phyloP scores from a whole-genome alignment of 169 alveolate genomes.

The Plasmodium blacklocki region DNA sequence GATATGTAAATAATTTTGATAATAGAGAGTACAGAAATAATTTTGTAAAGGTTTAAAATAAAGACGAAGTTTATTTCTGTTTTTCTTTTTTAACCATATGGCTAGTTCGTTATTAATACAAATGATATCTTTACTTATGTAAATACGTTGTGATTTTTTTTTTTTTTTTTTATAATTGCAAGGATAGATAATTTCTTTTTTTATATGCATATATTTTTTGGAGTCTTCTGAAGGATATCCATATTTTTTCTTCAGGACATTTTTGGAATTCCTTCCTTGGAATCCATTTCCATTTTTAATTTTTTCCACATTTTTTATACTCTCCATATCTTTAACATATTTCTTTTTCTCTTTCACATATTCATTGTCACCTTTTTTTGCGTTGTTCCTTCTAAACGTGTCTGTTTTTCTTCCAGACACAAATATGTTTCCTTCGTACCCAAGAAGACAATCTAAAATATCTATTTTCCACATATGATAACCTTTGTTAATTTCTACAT shows the following conservation, averaged over 20 bases:
- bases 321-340: too few relatives aligned
- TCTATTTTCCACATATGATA: neutral
- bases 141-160: slow-evolving; percentile 10
- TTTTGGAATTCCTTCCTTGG: too few relatives aligned
- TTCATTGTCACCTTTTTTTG: too few relatives aligned
- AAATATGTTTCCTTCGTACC: slow-evolving; percentile 28
- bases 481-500: neutral
- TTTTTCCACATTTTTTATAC: too few relatives aligned
- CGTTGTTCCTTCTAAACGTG: too few relatives aligned
- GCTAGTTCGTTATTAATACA: slow-evolving; percentile 44
- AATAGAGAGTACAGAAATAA: slow-evolving; percentile 23
- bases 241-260: too few relatives aligned
- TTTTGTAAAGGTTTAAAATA: slow-evolving; percentile 46
- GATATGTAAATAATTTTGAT: slow-evolving; percentile 56
- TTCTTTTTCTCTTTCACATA: too few relatives aligned
- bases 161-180: neutral
- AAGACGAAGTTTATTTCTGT: slow-evolving; percentile 5
- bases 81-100: slow-evolving; percentile 43
- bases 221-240: too few relatives aligned
- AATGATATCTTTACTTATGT: slow-evolving; percentile 38
- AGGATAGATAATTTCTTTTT: too few relatives aligned
- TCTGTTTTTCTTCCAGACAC: neutral
- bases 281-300: too few relatives aligned
- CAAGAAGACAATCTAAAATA: slow-evolving; percentile 29
- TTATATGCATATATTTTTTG: too few relatives aligned